Evolutionary conservation across 345 rosid genomes (phyloP).

Genomic region (Triadica sebifera): DNA sequence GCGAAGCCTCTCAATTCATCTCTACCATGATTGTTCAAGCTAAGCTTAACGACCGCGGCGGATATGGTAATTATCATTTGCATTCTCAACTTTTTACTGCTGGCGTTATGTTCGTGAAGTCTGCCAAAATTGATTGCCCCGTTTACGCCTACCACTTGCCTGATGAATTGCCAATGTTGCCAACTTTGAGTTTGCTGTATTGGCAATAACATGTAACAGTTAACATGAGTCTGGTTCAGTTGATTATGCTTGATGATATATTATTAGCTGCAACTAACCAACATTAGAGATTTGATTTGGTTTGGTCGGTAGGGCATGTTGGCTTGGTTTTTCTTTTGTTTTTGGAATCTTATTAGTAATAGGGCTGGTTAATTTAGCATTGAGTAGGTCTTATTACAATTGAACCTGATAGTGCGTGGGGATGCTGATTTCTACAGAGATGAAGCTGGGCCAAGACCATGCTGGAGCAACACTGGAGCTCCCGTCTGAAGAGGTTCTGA

Average conservation of each 20-base stretch:
- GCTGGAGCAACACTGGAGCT: constrained; percentile 85
- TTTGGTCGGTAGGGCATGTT: too few species aligned
- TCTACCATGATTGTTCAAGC: constrained; percentile 95
- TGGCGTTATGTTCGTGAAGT: not conserved
- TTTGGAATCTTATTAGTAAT: too few species aligned
- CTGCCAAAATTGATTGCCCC: too few species aligned
- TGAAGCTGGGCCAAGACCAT: constrained; percentile 71
- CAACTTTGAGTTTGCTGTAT: not conserved
- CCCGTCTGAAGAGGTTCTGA: constrained; percentile 67
- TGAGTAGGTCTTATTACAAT: not conserved
- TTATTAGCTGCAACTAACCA: not conserved
- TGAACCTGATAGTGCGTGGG: not conserved
- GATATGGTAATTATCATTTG: constrained; percentile 49
- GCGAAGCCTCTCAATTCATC: constrained; percentile 72
- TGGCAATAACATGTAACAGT: too few species aligned
- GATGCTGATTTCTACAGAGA: constrained; percentile 43
- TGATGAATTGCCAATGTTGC: not conserved
- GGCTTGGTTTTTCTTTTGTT: too few species aligned
- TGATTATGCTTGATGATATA: not conserved
- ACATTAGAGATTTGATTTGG: too few species aligned
- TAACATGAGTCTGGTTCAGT: not conserved
- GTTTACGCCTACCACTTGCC: constrained; percentile 13
- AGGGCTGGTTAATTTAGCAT: too few species aligned
- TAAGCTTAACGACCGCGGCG: constrained; percentile 79
- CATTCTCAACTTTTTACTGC: not conserved